Evolutionary conservation across 2,329 filamentous ascomycete genomes (phyloP).

Genomic region (Sporothrix mexicana): DNA sequence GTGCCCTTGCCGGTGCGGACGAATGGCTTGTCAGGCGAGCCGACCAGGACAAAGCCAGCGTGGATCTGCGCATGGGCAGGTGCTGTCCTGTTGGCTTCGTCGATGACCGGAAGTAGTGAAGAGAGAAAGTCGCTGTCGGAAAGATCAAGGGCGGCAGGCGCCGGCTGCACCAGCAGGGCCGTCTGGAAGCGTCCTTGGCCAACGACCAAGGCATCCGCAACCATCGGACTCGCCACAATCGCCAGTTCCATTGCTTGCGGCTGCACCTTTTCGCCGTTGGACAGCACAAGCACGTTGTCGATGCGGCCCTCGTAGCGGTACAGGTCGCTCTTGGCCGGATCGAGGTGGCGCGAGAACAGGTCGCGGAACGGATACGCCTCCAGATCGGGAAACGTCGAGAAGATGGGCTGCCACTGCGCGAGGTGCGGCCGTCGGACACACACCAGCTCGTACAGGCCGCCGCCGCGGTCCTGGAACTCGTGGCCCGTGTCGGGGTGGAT

Average conservation of each 20-base stretch:
- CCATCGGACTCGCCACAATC: slow-evolving; percentile 5
- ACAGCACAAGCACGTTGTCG: slow-evolving; percentile 46
- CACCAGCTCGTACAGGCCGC: slow-evolving; percentile 45
- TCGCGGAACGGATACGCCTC: slow-evolving; percentile 46
- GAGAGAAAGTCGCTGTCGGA: background rate
- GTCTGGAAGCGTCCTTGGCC: slow-evolving; percentile 22
- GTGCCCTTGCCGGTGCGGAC: slow-evolving; percentile 20
- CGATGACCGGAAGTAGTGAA: background rate
- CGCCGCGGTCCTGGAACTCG: slow-evolving; percentile 28
- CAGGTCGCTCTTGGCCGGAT: slow-evolving; percentile 39
- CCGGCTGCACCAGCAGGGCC: slow-evolving; percentile 4
- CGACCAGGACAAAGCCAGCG: background rate
- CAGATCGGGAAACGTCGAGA: slow-evolving; percentile 43
- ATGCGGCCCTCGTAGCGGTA: slow-evolving; percentile 39
- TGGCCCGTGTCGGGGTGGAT: slow-evolving; percentile 27
- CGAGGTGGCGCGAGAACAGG: slow-evolving; percentile 44
- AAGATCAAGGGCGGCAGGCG: background rate
- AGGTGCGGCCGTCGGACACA: slow-evolving; percentile 40
- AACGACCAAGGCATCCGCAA: background rate
- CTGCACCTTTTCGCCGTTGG: slow-evolving; percentile 45
- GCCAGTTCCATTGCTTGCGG: slow-evolving; percentile 33
- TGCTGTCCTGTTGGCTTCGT: background rate
- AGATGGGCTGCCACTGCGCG: slow-evolving; percentile 41
- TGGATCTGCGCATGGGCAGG: slow-evolving; percentile 25
- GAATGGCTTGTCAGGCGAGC: background rate